A percentile compares a stretch with the other conserved stretches of the same genome.
Conservation (phyloP, 2,329 filamentous ascomycete genomes). For the Triangularia setosa region DNA sequence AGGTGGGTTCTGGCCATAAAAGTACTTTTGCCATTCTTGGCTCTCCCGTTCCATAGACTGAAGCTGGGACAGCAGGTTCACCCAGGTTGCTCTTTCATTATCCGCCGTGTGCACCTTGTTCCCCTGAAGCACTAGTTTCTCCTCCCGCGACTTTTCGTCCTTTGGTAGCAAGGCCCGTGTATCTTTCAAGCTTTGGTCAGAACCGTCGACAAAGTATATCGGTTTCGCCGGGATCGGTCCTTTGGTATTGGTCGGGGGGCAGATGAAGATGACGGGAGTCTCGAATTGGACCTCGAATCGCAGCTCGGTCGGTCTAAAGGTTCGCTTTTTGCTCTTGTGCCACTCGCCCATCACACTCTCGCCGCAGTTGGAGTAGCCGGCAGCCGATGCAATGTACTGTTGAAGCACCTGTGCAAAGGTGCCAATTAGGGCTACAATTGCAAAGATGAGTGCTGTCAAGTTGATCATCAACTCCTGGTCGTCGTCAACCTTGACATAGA, state of each 20-base stretch:
- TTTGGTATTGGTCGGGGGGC: slow-evolving; percentile 37
- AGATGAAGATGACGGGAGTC: slow-evolving; percentile 49
- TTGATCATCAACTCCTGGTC: slow-evolving; percentile 34
- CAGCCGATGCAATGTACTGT: slow-evolving; percentile 48
- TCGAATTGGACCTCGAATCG: slow-evolving; percentile 49
- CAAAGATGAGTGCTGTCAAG: slow-evolving; percentile 44
- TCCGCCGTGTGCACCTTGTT: slow-evolving; percentile 50
- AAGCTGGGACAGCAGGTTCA: slow-evolving; percentile 45
- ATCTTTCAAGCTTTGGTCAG: slow-evolving; percentile 32
- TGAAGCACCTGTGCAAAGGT: slow-evolving; percentile 47
- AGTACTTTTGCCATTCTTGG: slow-evolving; percentile 40
- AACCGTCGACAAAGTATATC: slow-evolving; percentile 40
- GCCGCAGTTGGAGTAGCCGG: slow-evolving; percentile 47
- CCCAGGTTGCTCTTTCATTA: slow-evolving; percentile 54
- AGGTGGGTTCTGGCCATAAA: slow-evolving; percentile 27
- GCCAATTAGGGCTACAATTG: slow-evolving; percentile 43
- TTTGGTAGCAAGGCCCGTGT: slow-evolving; percentile 31
- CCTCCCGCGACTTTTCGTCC: slow-evolving; percentile 30
- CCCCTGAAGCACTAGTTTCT: slow-evolving; percentile 10
- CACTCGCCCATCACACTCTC: slow-evolving; percentile 47
- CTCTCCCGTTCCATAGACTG: slow-evolving; percentile 49
- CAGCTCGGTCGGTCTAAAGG: slow-evolving; percentile 41
- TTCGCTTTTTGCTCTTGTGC: slow-evolving; percentile 38
- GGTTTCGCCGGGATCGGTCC: slow-evolving; percentile 30
- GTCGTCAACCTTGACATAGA: slow-evolving; percentile 1